Evolutionary conservation across 768 basidiomycete species (phyloP), one percentile per base, ranked within the genome.

Genomic region (Suillus fuscotomentosus): DNA sequence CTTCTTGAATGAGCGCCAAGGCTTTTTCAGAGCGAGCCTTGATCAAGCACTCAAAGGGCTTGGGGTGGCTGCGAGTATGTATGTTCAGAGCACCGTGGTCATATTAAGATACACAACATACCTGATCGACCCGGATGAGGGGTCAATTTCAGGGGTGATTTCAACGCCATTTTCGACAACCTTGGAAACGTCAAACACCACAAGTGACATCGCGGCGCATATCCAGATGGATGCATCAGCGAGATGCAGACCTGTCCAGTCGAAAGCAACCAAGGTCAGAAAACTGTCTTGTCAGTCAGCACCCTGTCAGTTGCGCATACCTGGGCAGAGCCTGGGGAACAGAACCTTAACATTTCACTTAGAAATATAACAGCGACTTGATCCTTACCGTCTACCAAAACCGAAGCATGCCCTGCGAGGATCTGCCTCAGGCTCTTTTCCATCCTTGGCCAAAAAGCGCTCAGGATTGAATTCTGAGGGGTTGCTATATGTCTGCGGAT

Each of bases 1-100:
- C 83, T 31, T 80, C 76, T 38, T 83, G 82, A 53, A 88, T 85
- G 39, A 88, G 70, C 22, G 82, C 78, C 51, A 84, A 70, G 15
- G 86, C 84, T 69, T 81, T 83, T 57, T 83, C 81, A 2, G 86
- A 87, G 27, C 88, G 83, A 22, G 88, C 87, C 68, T 77, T 83
- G 68, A 89, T 81, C 22, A 78, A 73, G 68, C 88, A 89, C 67
- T 82, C 81, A 76, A 86, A 89, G n/a, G 88, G 83, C 68, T 82
- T 84, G 6, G 87, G 88, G 68, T 88, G 88, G 70, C 88, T 80
- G 61, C 51, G 48, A 31, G n/a, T 13, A 43, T 2, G 10, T 47
- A 13, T 60, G 9, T 73, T 43, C 53, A 54, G 53, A 11, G 53
- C 17, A 54, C 53, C 0, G 20, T 5, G 2, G 20, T 17, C 51